Base-by-base conservation (phyloP, 2,329 filamentous ascomycete genomes). In the Neonectria hederae region DNA sequence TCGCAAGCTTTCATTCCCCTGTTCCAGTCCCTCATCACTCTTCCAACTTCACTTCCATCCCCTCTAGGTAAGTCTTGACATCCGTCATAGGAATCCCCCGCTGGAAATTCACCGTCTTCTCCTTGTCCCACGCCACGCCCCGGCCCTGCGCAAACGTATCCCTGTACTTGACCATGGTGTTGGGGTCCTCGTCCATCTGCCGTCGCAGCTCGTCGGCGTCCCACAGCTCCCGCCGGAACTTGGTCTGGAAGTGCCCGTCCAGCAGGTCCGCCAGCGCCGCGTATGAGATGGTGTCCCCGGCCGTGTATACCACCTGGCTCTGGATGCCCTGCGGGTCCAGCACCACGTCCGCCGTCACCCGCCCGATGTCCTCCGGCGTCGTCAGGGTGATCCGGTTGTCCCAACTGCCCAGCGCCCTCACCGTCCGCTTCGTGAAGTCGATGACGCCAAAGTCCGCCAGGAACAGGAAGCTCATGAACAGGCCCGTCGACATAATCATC, bases 391-490 rank as follows among this genome's bases (percentile, higher is more conserved):
- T 83, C 40, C 76, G 74, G 63, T 86, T 89, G 9, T 87, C 84
- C 89, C 88, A 92, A 32, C 82, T 77, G 0, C 89, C 86, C 13
- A 93, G 76, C 0, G 83, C 89, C 10, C 84, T 79, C 1, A 89
- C 81, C 1, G 72, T 80, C 4, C 76, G 68, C 5, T 66, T 40
- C 2, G 69, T 60, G 0, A 84, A 65, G 69, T 89, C 84, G 0
- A 92, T 87, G 5, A 91, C 82, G 0, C 89, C 90, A 77, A 91
- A 92, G 2, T 76, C 83, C 2, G 78, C 73, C 62, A 88, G 82
- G 70, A 93, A 92, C 19, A 93, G 71, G 71, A 92, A 93, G 68
- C 86, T 89, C 79, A 87, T 90, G 70, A 92, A 93, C 65, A 93
- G 80, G 0, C 90, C 90, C 13, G 88, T 90, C n/a, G 86, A 89